Evolutionary conservation across 306 rosid species (phyloP), one percentile per base, ranked within the genome.

Genomic region (Hylodesmum podocarpum): DNA sequence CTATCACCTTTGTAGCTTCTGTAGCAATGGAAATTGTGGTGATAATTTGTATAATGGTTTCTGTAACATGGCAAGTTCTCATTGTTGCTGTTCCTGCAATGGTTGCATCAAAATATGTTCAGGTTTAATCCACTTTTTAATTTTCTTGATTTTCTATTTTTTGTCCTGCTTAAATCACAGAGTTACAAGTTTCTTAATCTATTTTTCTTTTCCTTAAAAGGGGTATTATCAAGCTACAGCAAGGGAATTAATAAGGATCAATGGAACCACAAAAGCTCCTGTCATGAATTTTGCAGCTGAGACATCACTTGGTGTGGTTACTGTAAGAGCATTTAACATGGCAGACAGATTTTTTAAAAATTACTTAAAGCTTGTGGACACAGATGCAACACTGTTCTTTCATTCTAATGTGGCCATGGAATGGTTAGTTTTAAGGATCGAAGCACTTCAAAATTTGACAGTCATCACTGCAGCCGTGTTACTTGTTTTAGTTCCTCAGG

Each of bases 261-360:
- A 91, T 79, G 97, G 98, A 84, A 91, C 91, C 51, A 87, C 97
- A 36, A 94, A 94, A 82, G 96, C 98, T 76, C 98, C 94, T 33
- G 82, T 90, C 16, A 86, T 89, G 89, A 91, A 94, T 73, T 90
- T 76, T 84, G 88, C 91, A 66, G 67, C 93, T 0, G 94, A 91
- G 87, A 91, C 97, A 69, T 83, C 98, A 50, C 90, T 83, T 33
- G 98, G 98, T 50, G 91, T 78, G 25, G 89, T 91, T 62, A 94
- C 97, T 25, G 66, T 91, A 21, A 84, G 98, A 91, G 89, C 94
- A 53, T 94, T 90, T 54, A 75, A 80, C 66, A 83, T 84, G 80
- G 78, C 1, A 2, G 91, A 86, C 21, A 80, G 73, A 57, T 94
- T 91, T 87, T 86, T 83, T 73, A 72, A 73, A 9, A 86, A 65